These are phyloP conservation scores for Xylaria bambusicola DNA, from an alignment of 495 filamentous ascomycete genomes.

Conservation along the genomic window DNA sequence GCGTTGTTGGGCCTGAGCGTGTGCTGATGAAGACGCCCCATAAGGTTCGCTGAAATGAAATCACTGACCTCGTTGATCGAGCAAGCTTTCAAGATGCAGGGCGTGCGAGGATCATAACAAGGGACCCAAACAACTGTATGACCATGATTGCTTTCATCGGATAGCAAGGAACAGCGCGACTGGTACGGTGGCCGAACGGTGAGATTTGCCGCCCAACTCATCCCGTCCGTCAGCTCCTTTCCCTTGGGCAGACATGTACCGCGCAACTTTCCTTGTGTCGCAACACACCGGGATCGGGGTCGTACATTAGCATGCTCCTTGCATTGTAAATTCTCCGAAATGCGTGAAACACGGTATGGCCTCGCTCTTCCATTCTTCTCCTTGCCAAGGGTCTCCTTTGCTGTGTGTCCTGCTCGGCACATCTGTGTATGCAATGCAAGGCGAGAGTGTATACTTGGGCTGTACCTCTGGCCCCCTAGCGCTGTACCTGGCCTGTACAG, in stretches of 20 bases:
- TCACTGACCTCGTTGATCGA: no score
- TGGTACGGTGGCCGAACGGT: no score
- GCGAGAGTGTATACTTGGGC: neutral
- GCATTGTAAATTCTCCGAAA: conserved; percentile 16
- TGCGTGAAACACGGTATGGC: conserved; percentile 1
- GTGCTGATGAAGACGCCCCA: no score
- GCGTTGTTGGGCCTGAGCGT: no score
- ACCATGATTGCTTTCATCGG: no score
- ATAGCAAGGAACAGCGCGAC: no score
- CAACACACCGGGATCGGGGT: conserved; percentile 6
- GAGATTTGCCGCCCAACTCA: no score
- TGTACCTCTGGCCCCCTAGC: conserved; percentile 6
- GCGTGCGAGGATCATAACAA: no score
- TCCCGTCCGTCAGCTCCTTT: no score
- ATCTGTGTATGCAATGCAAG: conserved; percentile 7
- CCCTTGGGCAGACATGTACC: conserved; percentile 4
- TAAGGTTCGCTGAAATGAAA: no score
- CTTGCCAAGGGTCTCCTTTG: neutral
- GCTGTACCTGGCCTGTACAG: conserved; percentile 12
- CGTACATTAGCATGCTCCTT: conserved; percentile 3
- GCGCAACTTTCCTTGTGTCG: neutral
- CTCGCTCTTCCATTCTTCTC: neutral
- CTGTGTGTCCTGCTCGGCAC: neutral
- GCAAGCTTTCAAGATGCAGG: no score
- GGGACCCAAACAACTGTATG: no score